These are phyloP conservation scores for Mycosphaerella sp. DNA, from an alignment of 2,329 filamentous ascomycete genomes.

Conservation along the genomic window DNA sequence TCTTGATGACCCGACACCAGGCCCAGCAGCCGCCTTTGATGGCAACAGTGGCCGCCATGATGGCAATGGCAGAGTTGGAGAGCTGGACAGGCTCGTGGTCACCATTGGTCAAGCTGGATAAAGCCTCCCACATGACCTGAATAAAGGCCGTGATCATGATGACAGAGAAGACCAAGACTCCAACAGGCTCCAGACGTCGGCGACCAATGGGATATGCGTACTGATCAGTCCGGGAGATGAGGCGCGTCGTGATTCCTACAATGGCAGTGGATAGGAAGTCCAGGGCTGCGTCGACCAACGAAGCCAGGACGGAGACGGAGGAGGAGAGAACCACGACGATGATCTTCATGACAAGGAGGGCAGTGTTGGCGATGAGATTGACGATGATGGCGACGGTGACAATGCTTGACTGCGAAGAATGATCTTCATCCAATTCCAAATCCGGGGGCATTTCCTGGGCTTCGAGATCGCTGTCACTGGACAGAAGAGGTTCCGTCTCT, in stretches of 20 bases:
- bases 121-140: constrained; percentile 67
- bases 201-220: constrained; percentile 74
- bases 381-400: constrained; percentile 84
- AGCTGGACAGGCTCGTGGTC: constrained; percentile 67
- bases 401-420: constrained; percentile 66
- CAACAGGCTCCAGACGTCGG: constrained; percentile 68
- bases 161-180: constrained; percentile 73
- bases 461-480: constrained; percentile 8
- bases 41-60: constrained; percentile 75
- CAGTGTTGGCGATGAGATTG: constrained; percentile 71
- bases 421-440: constrained; percentile 59
- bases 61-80: constrained; percentile 62
- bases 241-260: constrained; percentile 68
- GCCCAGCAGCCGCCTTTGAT: constrained; percentile 80
- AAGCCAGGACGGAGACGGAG: constrained; percentile 74
- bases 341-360: constrained; percentile 70
- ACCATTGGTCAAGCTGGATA: constrained; percentile 54
- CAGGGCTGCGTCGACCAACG: constrained; percentile 69
- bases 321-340: constrained; percentile 70
- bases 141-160: constrained; percentile 83
- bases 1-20: constrained; percentile 80
- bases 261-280: constrained; percentile 78
- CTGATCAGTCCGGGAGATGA: constrained; percentile 67
- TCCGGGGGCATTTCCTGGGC: constrained; percentile 55
- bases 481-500: constrained; percentile 37